These are phyloP conservation scores for Psilocybe mexicana DNA, from an alignment of 1,284 basidiomycete genomes.

Conservation along the genomic window DNA sequence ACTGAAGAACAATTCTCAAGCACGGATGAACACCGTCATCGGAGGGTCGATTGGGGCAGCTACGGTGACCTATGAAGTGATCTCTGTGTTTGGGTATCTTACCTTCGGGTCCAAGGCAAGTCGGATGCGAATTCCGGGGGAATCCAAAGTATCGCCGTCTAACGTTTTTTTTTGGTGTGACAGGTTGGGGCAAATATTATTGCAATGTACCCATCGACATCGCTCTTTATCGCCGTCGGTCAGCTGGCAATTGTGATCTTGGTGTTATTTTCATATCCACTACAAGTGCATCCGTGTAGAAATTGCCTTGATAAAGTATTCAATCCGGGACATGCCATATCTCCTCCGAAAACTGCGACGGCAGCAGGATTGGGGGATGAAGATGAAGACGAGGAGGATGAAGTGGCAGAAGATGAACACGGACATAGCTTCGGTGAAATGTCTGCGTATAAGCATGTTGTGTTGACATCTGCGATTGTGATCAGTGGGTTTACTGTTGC, in stretches of 20 bases:
- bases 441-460: slow-evolving; percentile 69
- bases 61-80: slow-evolving; percentile 78
- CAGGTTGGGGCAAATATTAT: slow-evolving; percentile 91
- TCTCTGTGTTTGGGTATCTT: slow-evolving; percentile 88
- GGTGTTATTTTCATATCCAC: slow-evolving; percentile 88
- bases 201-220: slow-evolving; percentile 94
- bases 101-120: slow-evolving; percentile 88
- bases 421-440: slow-evolving; percentile 65
- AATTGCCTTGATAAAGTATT: slow-evolving; percentile 93
- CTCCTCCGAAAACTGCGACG: slow-evolving; percentile 24
- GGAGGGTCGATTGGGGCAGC: slow-evolving; percentile 83
- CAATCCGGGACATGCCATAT: slow-evolving; percentile 39
- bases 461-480: slow-evolving; percentile 77
- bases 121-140: not conserved
- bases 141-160: slow-evolving; percentile 11
- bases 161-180: slow-evolving; percentile 9
- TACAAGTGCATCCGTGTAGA: slow-evolving; percentile 93
- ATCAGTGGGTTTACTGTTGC: slow-evolving; percentile 75
- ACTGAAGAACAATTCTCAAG: slow-evolving; percentile 78
- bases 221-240: slow-evolving; percentile 89
- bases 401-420: slow-evolving; percentile 47
- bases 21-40: slow-evolving; percentile 87
- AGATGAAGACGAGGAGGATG: slow-evolving; percentile 44
- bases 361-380: slow-evolving; percentile 43
- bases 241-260: slow-evolving; percentile 92